Evolutionary conservation across 2,329 filamentous ascomycete genomes (phyloP), one percentile per base, ranked within the genome.

Genomic region (Aureobasidium sp.): DNA sequence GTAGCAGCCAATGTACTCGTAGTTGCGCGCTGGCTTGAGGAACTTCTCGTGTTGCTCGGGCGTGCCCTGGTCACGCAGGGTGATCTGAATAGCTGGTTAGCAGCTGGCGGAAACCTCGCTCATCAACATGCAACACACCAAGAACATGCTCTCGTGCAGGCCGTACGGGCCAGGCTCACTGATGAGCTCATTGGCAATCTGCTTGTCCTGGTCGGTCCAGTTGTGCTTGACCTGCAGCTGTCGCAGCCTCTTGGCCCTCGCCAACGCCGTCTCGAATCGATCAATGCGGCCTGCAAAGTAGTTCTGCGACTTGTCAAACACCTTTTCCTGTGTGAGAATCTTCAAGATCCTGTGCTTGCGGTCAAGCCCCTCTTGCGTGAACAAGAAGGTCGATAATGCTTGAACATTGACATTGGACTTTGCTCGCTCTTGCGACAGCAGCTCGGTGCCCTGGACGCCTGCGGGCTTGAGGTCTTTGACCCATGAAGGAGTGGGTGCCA

Each of bases 231-330:
- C 80, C 34, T 82, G 79, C 63, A 93, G 77, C 68, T 87, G 84
- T 61, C 85, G 82, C 68, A 92, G 75, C 56, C 82, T 82, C 80
- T 92, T 92, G 51, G 81, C 87, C 63, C 88, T 80, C 6, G 84
- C 87, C 61, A 93, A 78, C 1, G 89, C 83, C 37, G 82, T 83
- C 70, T 89, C 83, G 69, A 91, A 86, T 53, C 85, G 82, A 65
- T 89, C 87, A 29, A 84, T 80, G 48, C 89, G 79, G 45, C 88
- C 87, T 67, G 84, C 81, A 72, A 89, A 89, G 75, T 90, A 90
- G 71, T 91, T 90, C 66, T 88, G 85, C 3, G 85, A 85, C 76
- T 91, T 92, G 75, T 91, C 87, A 67, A 92, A 91, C 62, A 90
- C 81, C 58, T 84, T 82, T 63, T 92, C 87, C 0, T 79, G 72